Evolutionary conservation across 106 monocot genomes (phyloP), one percentile per base, ranked within the genome.

Genomic region (Allium sativum): DNA sequence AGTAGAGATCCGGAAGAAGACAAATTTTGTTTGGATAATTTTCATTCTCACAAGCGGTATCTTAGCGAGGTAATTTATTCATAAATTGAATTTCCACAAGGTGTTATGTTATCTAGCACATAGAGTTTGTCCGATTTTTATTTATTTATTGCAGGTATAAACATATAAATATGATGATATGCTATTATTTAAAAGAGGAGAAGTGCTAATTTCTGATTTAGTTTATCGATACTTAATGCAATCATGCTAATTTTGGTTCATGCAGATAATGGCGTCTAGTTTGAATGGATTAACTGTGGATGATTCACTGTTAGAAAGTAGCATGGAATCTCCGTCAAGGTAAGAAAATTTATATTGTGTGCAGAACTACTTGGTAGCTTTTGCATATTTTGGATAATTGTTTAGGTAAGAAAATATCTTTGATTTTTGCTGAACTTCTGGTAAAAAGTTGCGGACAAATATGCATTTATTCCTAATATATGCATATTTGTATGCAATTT

Each of bases 211-310:
- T 15, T 50, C 13, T 6, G 48, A 11, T 50, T 12, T 50, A 3
- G 8, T 0, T 50, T 50, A 12, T 50, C 10, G 12, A 14, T 31
- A 40, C 13, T 41, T 58, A 7, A 16, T 11, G 18, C 6, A 20
- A 55, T 46, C 10, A 13, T 62, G 6, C 9, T 42, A 9, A 59
- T 21, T 16, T 45, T 45, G 42, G 43, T 10, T 43, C 13, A 8
- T 62, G 66, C 77, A 95, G 94, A 87, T 96, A 59, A 96, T 96
- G 90, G 96, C 96, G 12, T 84, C 82, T 57, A 96, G 96, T 75
- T 61, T 96, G 58, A 96, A 96, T 82, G 86, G 96, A 46, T 56
- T 96, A 47, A 87, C 77, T 40, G 90, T 96, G 45, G 96, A 84
- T 21, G 90, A 96, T 55, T 62, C 96, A 13, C 73, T 88, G 45